These are phyloP conservation scores for Podospora conica DNA, from an alignment of 495 filamentous ascomycete genomes.

Conservation along the genomic window DNA sequence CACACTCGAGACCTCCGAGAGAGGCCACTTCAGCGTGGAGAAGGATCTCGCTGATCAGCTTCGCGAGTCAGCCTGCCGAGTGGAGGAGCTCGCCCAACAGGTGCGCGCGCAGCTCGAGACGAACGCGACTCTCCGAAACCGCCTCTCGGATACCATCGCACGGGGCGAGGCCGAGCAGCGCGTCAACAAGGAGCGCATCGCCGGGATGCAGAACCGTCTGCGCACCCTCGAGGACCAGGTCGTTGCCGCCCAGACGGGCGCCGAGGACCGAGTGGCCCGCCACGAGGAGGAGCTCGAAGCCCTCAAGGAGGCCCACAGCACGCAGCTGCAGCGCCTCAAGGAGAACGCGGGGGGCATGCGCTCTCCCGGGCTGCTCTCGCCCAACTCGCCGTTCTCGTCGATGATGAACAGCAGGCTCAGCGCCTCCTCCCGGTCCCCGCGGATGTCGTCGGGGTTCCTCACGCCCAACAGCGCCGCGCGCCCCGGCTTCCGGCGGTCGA, in stretches of 20 bases:
- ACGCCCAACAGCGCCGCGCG: conserved; percentile 7
- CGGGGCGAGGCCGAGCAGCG: conserved; percentile 83
- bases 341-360: conserved; percentile 32
- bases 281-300: conserved; percentile 80
- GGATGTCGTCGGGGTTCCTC: conserved; percentile 35
- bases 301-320: conserved; percentile 70
- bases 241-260: conserved; percentile 72
- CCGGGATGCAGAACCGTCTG: conserved; percentile 70
- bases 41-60: conserved; percentile 58
- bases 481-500: conserved; percentile 29
- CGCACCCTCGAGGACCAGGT: conserved; percentile 78
- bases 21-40: conserved; percentile 58
- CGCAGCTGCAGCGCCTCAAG: conserved; percentile 71
- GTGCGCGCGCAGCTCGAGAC: conserved; percentile 70
- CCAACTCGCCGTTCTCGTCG: conserved; percentile 58
- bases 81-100: conserved; percentile 68
- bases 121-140: conserved; percentile 66
- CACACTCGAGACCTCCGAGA: conserved; percentile 54
- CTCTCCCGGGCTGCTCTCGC: conserved; percentile 38
- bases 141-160: conserved; percentile 79
- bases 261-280: conserved; percentile 72
- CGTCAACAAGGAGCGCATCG: conserved; percentile 71
- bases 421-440: conserved; percentile 36
- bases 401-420: conserved; percentile 45
- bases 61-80: conserved; percentile 61